phyloP scores from a whole-genome alignment of 352 stramenopile genomes.

The Pythium dissimile region DNA sequence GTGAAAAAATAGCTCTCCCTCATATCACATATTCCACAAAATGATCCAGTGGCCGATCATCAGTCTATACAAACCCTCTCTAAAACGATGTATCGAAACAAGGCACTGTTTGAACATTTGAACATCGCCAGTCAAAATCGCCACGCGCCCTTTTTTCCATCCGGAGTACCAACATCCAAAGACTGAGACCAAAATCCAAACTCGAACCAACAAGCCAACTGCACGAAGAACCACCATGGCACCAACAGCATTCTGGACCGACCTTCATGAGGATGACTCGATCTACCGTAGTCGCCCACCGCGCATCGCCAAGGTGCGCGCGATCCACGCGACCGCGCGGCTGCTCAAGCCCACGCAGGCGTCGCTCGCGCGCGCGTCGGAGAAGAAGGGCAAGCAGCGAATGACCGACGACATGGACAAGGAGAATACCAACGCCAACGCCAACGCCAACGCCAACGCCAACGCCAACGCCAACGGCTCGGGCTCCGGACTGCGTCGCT shows the following conservation, averaged over 20 bases:
- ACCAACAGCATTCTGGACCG: slow-evolving; percentile 26
- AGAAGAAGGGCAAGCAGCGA: slow-evolving; percentile 42
- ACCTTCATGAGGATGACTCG: slow-evolving; percentile 34
- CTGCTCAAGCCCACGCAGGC: slow-evolving; percentile 54
- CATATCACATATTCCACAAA: background rate
- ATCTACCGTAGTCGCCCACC: slow-evolving; percentile 41
- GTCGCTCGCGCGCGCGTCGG: slow-evolving; percentile 46
- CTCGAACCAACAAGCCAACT: background rate
- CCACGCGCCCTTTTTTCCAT: no score
- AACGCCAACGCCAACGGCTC: slow-evolving; percentile 7
- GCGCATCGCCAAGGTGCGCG: slow-evolving; percentile 43
- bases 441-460: no score
- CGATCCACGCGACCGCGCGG: slow-evolving; percentile 57
- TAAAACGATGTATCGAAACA: background rate
- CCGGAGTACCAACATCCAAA: no score
- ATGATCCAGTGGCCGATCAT: no score
- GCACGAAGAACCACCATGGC: slow-evolving; percentile 12
- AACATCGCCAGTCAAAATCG: slow-evolving; percentile 11
- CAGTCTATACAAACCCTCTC: no score
- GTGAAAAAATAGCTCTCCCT: background rate
- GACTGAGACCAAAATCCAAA: no score
- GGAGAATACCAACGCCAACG: slow-evolving; percentile 24
- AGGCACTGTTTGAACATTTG: slow-evolving; percentile 32
- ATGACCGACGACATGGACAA: slow-evolving; percentile 37
- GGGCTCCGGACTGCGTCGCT: background rate